Conservation (phyloP, 169 alveolate genomes). For the Perkinsus marinus region DNA sequence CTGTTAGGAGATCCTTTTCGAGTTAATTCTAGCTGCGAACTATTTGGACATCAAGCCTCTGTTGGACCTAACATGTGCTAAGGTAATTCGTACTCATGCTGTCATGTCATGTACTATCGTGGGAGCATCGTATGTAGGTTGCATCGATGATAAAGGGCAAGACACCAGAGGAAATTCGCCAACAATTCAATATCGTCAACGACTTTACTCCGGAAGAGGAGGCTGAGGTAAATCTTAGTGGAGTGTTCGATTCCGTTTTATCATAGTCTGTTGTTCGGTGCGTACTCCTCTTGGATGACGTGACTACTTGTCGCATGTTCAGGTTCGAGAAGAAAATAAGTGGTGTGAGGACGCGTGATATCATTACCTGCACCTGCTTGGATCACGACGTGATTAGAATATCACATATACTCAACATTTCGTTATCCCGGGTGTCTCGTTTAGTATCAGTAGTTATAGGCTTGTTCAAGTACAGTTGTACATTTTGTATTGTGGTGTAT, state of each 20-base stretch:
- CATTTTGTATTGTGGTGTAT: background rate
- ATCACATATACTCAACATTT: background rate
- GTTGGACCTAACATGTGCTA: constrained; percentile 77
- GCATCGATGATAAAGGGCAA: constrained; percentile 81
- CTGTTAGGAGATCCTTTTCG: background rate
- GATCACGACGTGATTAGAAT: too few species aligned
- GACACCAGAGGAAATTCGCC: constrained; percentile 80
- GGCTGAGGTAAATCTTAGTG: constrained; percentile 72
- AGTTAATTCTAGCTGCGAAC: constrained; percentile 65
- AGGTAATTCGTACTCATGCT: constrained; percentile 20
- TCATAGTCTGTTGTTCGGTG: too few species aligned
- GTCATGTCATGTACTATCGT: background rate
- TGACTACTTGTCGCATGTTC: too few species aligned
- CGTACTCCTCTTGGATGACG: too few species aligned
- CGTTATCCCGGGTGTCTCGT: background rate
- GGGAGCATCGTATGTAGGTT: constrained; percentile 1
- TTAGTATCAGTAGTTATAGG: background rate
- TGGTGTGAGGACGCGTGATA: constrained; percentile 78
- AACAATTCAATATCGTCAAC: constrained; percentile 74
- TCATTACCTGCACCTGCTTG: background rate
- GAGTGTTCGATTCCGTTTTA: too few species aligned
- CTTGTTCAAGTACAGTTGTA: too few species aligned
- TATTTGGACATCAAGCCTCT: constrained; percentile 78
- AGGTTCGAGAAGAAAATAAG: constrained; percentile 68
- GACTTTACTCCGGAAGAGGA: constrained; percentile 90